phyloP scores from a whole-genome alignment of 257 asterid species.

The Plantago elongata region DNA sequence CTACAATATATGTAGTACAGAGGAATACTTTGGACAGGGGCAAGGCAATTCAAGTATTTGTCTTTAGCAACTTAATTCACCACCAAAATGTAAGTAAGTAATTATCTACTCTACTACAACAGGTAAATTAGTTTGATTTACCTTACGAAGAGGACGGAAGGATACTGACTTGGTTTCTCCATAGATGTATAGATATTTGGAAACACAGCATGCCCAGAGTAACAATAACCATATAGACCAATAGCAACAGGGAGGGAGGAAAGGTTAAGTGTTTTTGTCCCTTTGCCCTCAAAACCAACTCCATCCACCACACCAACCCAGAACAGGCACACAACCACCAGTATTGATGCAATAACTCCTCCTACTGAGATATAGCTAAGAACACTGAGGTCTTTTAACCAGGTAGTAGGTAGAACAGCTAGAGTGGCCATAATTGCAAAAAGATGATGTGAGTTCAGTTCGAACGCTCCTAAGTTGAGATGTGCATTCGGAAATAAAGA shows the following conservation, averaged over 20 bases:
- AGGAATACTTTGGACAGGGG: not conserved
- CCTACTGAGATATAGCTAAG: conserved; percentile 98
- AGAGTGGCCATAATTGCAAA: conserved; percentile 65
- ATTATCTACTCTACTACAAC: not conserved
- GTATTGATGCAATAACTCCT: conserved; percentile 87
- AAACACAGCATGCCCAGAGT: conserved; percentile 92
- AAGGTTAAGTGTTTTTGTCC: conserved; percentile 50
- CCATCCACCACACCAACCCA: conserved; percentile 89
- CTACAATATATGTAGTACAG: not conserved
- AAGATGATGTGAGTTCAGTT: conserved; percentile 55
- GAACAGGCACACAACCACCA: conserved; percentile 72
- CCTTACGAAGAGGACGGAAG: conserved; percentile 75
- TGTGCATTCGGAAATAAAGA: conserved; percentile 85
- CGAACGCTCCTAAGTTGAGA: conserved; percentile 51
- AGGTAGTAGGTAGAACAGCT: conserved; percentile 91
- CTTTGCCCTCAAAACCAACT: conserved; percentile 44
- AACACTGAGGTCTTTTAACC: conserved; percentile 65
- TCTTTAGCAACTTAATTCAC: no score
- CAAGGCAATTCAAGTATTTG: no score
- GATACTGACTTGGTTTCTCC: conserved; percentile 74
- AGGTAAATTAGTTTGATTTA: conserved; percentile 10
- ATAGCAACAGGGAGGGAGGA: conserved; percentile 89
- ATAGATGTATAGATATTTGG: conserved; percentile 90
- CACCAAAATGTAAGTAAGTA: not conserved
- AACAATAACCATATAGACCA: conserved; percentile 94